phyloP scores from a whole-genome alignment of 2,329 filamentous ascomycete species.

The Calonectria montana region DNA sequence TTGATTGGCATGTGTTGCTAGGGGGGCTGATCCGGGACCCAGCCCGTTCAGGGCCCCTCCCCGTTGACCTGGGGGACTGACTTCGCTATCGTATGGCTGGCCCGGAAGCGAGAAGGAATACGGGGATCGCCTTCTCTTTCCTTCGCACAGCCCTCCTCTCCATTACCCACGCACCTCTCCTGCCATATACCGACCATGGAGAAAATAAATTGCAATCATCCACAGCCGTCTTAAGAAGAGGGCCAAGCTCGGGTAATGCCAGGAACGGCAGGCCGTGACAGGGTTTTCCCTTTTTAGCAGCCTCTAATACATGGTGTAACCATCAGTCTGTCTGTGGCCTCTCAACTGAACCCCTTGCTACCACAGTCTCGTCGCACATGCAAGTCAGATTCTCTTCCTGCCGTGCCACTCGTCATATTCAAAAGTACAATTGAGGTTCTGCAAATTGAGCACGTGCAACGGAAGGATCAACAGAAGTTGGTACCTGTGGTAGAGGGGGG shows the following conservation, averaged over 20 bases:
- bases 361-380: not conserved
- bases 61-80: not conserved
- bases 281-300: not conserved
- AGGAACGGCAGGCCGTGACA: not conserved
- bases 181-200: not conserved
- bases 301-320: not conserved
- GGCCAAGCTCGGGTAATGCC: not conserved
- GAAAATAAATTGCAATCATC: slow-evolving; percentile 8
- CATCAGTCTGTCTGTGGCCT: not conserved
- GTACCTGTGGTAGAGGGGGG: not conserved
- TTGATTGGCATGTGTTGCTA: slow-evolving; percentile 16
- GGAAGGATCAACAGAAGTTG: slow-evolving; percentile 2
- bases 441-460: slow-evolving; percentile 11
- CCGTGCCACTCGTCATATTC: slow-evolving; percentile 9
- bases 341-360: slow-evolving; percentile 1
- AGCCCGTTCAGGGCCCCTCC: slow-evolving; percentile 6
- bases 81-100: not conserved
- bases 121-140: not conserved
- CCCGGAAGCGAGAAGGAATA: not conserved
- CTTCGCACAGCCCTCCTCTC: slow-evolving; percentile 16
- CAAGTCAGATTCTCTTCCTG: slow-evolving; percentile 9
- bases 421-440: slow-evolving; percentile 13
- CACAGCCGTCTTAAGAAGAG: slow-evolving; percentile 1
- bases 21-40: not conserved
- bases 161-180: slow-evolving; percentile 7